Base-by-base conservation (phyloP, 1,139 yeast species). In the Yamadazyma aaseri region DNA sequence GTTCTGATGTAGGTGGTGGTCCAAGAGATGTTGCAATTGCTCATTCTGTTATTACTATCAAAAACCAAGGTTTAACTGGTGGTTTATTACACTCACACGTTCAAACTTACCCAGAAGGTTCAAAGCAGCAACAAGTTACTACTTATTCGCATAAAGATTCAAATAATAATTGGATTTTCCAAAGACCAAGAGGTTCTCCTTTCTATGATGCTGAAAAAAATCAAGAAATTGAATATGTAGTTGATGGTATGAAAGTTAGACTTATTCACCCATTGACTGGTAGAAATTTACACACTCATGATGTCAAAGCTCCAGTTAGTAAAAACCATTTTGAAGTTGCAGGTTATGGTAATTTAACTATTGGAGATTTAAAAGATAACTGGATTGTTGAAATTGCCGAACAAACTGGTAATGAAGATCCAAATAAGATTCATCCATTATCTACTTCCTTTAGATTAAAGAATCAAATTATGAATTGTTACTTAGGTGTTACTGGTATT, bases 111-210 rank as follows among this genome's bases (percentile, higher is more conserved):
- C 98, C 98, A 28, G 95, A 81, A 52, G 99, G 99, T 37, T 90
- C 97, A 13, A 74, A 77, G 50, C 99, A 92, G 65, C 97, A 92
- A 64, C 98, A 92, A 65, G 86, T 92, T 37, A 92, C 98, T 29
- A 86, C 96, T 21, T 92, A 92, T 60, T 79, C 87, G 34, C 97
- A 87, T 68, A 86, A 86, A 65, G 99, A 92, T 63, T 53, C 79
- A 38, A 92, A 92, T 69, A 92, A 92, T 61, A 81, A 87, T 51
- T 92, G 97, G 97, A 55, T 73, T 28, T 75, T 94, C 67, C 87
- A 89, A 62, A 77, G 86, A 57, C 67, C 79, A 21, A 81, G 96
- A 63, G 71, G 65, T 21, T 62, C 67, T 32, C 73, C 73, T n/a
- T 60, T 66, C 31, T 80, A 76, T 58, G 74, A 72, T 49, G 63